phyloP scores from a whole-genome alignment of 345 rosid genomes.

The Capsella bursapastoris region DNA sequence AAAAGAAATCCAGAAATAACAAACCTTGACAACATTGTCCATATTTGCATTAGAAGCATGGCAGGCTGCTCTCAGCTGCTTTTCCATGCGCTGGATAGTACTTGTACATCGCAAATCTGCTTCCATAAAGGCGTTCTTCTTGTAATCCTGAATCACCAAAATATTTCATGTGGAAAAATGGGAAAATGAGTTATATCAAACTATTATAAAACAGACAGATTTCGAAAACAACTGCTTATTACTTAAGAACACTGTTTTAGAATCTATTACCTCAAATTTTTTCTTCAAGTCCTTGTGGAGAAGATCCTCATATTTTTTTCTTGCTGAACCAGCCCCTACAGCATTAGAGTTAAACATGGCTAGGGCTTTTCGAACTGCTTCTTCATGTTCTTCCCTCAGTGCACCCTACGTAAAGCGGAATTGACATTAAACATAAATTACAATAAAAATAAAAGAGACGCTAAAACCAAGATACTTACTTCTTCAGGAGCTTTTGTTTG shows the following conservation, averaged over 20 bases:
- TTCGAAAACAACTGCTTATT: slow-evolving; percentile 3
- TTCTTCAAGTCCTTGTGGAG: slow-evolving; percentile 82
- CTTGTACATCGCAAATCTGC: slow-evolving; percentile 83
- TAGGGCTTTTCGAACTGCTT: slow-evolving; percentile 73
- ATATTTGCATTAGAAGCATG: slow-evolving; percentile 80
- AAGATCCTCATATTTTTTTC: slow-evolving; percentile 85
- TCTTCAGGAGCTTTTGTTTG: slow-evolving; percentile 83
- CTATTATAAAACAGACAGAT: neutral
- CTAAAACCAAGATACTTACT: slow-evolving; percentile 51
- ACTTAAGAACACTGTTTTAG: neutral
- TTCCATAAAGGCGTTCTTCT: slow-evolving; percentile 79
- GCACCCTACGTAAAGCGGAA: slow-evolving; percentile 57
- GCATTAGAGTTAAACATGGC: slow-evolving; percentile 73
- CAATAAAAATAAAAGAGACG: neutral
- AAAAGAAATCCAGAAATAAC: slow-evolving; percentile 5
- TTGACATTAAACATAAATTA: slow-evolving; percentile 41
- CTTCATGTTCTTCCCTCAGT: slow-evolving; percentile 91
- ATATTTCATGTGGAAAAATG: slow-evolving; percentile 2
- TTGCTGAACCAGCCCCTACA: slow-evolving; percentile 79
- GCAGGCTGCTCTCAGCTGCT: slow-evolving; percentile 89
- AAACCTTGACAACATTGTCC: slow-evolving; percentile 81
- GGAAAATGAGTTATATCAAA: neutral
- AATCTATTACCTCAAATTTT: slow-evolving; percentile 74
- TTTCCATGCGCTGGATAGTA: slow-evolving; percentile 85
- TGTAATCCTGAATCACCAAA: slow-evolving; percentile 69